Evolutionary conservation across 163 green algal genomes (phyloP), one percentile per base, ranked within the genome.

Genomic region (Scenedesmus sp.): DNA sequence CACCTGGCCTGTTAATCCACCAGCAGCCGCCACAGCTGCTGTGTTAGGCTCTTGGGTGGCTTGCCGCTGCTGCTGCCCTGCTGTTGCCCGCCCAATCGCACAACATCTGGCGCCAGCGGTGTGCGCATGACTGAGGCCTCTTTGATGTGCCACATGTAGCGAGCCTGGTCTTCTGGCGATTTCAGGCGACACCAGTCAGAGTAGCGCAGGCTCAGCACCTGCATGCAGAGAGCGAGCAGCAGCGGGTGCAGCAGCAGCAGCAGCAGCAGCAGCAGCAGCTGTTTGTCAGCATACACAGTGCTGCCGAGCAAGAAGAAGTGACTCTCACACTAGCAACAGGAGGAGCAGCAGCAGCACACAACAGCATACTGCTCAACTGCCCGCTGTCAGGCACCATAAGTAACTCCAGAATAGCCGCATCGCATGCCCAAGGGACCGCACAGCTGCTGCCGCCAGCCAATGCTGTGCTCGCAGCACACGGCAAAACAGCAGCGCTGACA

Each of bases 171-270:
- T 33, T 87, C 79, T 35, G 37, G 4, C 0, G 53, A 53, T 10
- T 81, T 87, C 1, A 91, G 44, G 30, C 87, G 87, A 26, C 35
- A 35, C 87, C 87, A 91, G 42, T 91, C 87, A 13, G 78, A 73
- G 35, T 53, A 81, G 10, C 61, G 84, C 40, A 82, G 43, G 18
- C 26, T 61, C 26, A 89, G 18, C 42, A 89, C 83, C 83, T 81
- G 82, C 82, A 76, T 18, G 12, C 35, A 37, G 78, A 26, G 37
- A 7, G 3, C 65, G 43, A 56, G 26, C 22, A 65, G 40, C 40
- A 83, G 24, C 42, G 16, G 65, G 13, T 33, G 37, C 35, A 44
- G 73, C 73, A n/a, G 33, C 72, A 43, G 12, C 22, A n/a, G n/a
- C 40, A 83, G 24, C 42, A 37, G 65, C 35, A 51, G 37, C 35